phyloP scores from a whole-genome alignment of 2,329 filamentous ascomycete species.

The Talaromyces sp. region DNA sequence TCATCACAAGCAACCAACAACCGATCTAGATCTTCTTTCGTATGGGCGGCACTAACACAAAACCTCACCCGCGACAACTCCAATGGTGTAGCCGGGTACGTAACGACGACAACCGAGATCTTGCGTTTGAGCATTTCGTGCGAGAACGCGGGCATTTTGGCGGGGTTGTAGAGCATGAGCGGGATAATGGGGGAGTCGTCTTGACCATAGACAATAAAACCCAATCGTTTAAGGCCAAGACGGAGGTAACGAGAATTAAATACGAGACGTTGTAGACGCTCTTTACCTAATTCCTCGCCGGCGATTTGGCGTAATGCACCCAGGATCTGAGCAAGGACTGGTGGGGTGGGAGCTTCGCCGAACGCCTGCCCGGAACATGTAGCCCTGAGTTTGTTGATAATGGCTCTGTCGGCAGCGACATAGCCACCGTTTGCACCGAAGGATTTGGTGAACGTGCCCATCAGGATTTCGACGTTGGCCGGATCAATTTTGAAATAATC shows the following conservation, averaged over 20 bases:
- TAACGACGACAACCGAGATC: conserved; percentile 91
- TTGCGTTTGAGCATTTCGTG: conserved; percentile 96
- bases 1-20: conserved; percentile 85
- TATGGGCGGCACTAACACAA: conserved; percentile 89
- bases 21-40: conserved; percentile 91
- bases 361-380: conserved; percentile 78
- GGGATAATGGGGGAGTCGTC: conserved; percentile 96
- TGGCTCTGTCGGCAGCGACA: conserved; percentile 76
- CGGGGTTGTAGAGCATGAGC: conserved; percentile 85
- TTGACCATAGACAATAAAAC: conserved; percentile 89
- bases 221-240: conserved; percentile 85
- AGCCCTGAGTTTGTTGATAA: conserved; percentile 80
- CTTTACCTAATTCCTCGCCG: conserved; percentile 70
- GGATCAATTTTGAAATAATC: conserved; percentile 92
- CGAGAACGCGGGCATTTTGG: conserved; percentile 93
- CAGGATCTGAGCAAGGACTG: conserved; percentile 82
- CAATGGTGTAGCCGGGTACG: conserved; percentile 88
- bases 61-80: conserved; percentile 89
- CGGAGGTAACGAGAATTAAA: conserved; percentile 96
- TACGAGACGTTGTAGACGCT: conserved; percentile 84
- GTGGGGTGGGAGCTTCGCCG: conserved; percentile 78
- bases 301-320: conserved; percentile 77
- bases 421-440: conserved; percentile 97
- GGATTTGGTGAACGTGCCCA: conserved; percentile 95
- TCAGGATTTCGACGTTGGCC: conserved; percentile 79